Base-by-base conservation (phyloP, 345 rosid genomes). In the Draba incana region DNA sequence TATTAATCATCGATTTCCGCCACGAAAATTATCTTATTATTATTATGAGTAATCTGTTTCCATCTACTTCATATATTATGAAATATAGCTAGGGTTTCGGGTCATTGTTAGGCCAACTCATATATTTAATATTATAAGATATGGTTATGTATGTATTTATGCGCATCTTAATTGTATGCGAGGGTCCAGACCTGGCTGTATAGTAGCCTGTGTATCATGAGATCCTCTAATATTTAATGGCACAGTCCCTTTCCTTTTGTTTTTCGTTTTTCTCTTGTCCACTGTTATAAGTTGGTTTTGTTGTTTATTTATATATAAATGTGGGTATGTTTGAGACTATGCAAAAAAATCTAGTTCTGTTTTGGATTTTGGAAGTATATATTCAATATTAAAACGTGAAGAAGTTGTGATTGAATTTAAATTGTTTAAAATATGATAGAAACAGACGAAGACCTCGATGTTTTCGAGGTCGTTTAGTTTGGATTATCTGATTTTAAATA, bases 151-250 rank as follows among this genome's bases (percentile, higher is more conserved):
- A 69, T 53, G 54, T 57, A 64, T 67, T 43, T 74, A 52, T 53
- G 35, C 39, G 27, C 30, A 66, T 68, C 28, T 68, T 69, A 75
- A 56, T 62, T 69, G 55, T 69, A 69, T 56, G 48, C 27, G 78
- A 69, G 75, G 70, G 55, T 69, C 78, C 74, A 69, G 75, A 62
- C 70, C 47, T 75, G 75, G 78, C 75, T 68, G 65, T 63, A 69
- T 75, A 68, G 64, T 75, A 68, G 70, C 70, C 70, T 41, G 52
- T 61, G 64, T 68, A 62, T 68, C 59, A 75, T 57, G 78, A 62
- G 78, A 75, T 56, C 74, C 54, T 75, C 65, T 68, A 48, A 38
- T 53, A 48, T 62, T 62, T 75, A 61, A 75, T 75, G 74, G 68
- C 49, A 67, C 51, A 39, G 43, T 69, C 54, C 35, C 4, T 69